These are phyloP conservation scores for Tetradesmus obliquus DNA, from an alignment of 139 green algal species.

Conservation along the genomic window DNA sequence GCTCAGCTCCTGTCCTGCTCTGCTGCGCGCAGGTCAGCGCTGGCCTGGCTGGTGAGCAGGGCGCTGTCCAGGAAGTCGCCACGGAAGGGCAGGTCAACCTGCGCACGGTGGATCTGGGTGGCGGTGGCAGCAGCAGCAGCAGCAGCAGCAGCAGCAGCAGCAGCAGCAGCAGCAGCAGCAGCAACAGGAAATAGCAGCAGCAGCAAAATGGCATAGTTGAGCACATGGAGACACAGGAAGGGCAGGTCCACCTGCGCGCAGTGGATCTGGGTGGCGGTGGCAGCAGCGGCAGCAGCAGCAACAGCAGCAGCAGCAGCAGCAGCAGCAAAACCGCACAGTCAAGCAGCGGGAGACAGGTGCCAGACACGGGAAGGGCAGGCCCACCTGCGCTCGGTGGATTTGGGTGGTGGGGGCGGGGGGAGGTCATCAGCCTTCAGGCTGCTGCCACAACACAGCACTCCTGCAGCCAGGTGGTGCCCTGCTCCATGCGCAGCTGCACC, in stretches of 20 bases:
- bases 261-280: not conserved
- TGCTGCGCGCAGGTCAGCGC: not conserved
- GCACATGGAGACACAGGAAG: not conserved
- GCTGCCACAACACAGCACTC: too few relatives aligned
- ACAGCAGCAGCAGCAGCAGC: not conserved
- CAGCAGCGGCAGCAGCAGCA: not conserved
- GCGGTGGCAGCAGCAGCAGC: not conserved
- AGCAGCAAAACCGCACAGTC: too few relatives aligned
- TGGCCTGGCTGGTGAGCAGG: not conserved
- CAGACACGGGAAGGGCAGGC: not conserved
- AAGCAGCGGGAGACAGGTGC: too few relatives aligned
- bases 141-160: not conserved
- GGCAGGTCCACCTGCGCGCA: not conserved
- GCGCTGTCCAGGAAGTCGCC: not conserved
- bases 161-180: not conserved
- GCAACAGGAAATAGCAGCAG: not conserved
- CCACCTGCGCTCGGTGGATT: slow-evolving; percentile 8
- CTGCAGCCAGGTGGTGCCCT: too few relatives aligned
- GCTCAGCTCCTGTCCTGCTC: not conserved
- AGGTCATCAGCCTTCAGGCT: too few relatives aligned
- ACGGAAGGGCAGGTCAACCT: slow-evolving; percentile 1
- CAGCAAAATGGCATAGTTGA: too few relatives aligned
- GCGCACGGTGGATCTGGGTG: not conserved
- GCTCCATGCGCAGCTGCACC: too few relatives aligned
- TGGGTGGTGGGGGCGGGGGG: not conserved